Conservation (phyloP, 208 protist genomes). For the Leishmania major region DNA sequence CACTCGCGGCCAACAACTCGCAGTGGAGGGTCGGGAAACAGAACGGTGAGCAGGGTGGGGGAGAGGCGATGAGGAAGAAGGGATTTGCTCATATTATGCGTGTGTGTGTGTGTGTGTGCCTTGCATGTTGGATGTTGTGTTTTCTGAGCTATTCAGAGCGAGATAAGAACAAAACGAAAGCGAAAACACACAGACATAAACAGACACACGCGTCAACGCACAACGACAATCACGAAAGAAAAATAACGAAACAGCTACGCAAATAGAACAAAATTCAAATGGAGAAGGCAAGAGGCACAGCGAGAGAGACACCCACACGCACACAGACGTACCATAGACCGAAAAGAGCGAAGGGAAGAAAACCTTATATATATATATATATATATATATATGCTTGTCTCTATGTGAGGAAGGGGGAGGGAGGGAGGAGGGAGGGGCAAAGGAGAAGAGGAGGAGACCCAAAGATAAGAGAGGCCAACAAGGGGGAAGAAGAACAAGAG, state of each 20-base stretch:
- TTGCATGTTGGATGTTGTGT: neutral
- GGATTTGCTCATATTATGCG: neutral
- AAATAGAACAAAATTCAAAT: neutral
- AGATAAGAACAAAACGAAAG: slow-evolving; percentile 10
- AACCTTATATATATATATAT: neutral
- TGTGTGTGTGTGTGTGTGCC: neutral
- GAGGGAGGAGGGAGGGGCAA: neutral
- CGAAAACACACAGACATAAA: slow-evolving; percentile 6
- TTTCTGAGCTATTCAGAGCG: neutral
- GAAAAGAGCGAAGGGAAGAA: neutral
- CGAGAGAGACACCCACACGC: neutral
- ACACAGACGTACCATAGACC: neutral
- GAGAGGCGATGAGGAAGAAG: neutral
- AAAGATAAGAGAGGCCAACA: neutral
- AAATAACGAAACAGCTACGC: neutral
- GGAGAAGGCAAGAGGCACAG: neutral
- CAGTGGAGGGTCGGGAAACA: neutral
- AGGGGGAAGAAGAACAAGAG: neutral
- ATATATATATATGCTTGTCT: neutral
- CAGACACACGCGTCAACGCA: neutral
- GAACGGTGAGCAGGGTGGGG: neutral
- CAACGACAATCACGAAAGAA: neutral
- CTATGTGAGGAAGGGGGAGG: neutral
- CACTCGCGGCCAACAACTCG: neutral
- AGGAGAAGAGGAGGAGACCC: neutral